phyloP scores from a whole-genome alignment of 768 basidiomycete species.

The Mrakia gelida region DNA sequence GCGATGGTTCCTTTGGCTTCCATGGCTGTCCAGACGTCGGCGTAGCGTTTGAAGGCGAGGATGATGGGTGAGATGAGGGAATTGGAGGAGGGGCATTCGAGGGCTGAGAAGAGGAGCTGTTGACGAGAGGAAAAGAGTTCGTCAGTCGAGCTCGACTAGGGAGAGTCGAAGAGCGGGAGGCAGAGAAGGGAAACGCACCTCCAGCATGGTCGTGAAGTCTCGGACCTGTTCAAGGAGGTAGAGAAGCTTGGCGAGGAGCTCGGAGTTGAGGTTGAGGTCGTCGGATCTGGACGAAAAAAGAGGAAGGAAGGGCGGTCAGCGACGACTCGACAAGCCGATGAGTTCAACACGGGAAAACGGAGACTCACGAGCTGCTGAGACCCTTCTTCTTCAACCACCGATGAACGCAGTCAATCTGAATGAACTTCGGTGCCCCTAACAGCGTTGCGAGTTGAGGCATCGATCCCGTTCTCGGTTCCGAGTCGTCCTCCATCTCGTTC shows the following conservation, averaged over 20 bases:
- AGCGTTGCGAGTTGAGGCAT: slow-evolving; percentile 10
- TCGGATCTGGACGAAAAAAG: background rate
- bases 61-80: slow-evolving; percentile 16
- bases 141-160: background rate
- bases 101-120: slow-evolving; percentile 24
- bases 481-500: slow-evolving; percentile 2
- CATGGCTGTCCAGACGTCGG: slow-evolving; percentile 28
- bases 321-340: too few species aligned
- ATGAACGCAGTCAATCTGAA: slow-evolving; percentile 19
- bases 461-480: background rate
- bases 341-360: too few species aligned
- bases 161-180: too few species aligned
- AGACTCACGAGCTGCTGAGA: slow-evolving; percentile 2
- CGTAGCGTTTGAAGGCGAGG: slow-evolving; percentile 16
- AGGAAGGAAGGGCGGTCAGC: too few species aligned
- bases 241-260: slow-evolving; percentile 15
- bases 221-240: slow-evolving; percentile 17
- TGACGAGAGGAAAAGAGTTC: background rate
- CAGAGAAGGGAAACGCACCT: background rate
- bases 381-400: background rate
- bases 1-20: slow-evolving; percentile 10
- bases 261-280: background rate
- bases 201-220: slow-evolving; percentile 24
- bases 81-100: slow-evolving; percentile 12
- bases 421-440: slow-evolving; percentile 2